Conservation (phyloP, 495 filamentous ascomycete genomes). For the Aspergillus haitiensis region DNA sequence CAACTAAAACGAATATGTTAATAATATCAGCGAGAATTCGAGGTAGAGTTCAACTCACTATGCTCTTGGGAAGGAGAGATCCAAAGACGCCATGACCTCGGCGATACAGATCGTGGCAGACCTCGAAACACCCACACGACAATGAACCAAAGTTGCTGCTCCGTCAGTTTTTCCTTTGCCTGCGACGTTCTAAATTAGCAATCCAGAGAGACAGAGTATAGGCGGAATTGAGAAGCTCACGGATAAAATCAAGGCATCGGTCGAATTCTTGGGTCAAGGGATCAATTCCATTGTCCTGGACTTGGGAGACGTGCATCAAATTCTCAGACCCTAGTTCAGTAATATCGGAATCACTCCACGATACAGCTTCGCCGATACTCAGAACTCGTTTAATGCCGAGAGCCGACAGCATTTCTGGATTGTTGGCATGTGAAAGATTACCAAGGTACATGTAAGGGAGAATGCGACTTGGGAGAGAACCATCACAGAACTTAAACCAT, state of each 20-base stretch:
- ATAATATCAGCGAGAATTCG: neutral
- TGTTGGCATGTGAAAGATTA: slow-evolving; percentile 90
- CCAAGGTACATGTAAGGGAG: slow-evolving; percentile 95
- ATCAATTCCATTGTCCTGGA: slow-evolving; percentile 97
- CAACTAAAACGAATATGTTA: slow-evolving; percentile 52
- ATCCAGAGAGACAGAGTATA: slow-evolving; percentile 2
- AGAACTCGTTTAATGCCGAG: slow-evolving; percentile 86
- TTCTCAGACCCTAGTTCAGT: slow-evolving; percentile 71
- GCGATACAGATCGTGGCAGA: slow-evolving; percentile 98
- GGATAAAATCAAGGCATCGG: slow-evolving; percentile 86
- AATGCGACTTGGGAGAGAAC: slow-evolving; percentile 84
- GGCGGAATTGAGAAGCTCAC: slow-evolving; percentile 50
- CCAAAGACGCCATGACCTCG: slow-evolving; percentile 82
- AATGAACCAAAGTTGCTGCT: slow-evolving; percentile 92
- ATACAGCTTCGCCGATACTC: slow-evolving; percentile 88
- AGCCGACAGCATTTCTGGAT: slow-evolving; percentile 73
- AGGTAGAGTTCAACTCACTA: slow-evolving; percentile 56
- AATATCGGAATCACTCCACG: slow-evolving; percentile 70
- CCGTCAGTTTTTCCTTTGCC: slow-evolving; percentile 72
- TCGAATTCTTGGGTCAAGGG: slow-evolving; percentile 84
- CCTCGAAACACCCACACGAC: slow-evolving; percentile 90
- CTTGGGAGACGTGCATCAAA: slow-evolving; percentile 72
- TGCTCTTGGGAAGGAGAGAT: slow-evolving; percentile 83
- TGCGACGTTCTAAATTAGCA: slow-evolving; percentile 33
- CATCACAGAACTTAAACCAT: slow-evolving; percentile 85